These are phyloP conservation scores for Raphanus sativus DNA, from an alignment of 345 rosid species.

Conservation along the genomic window DNA sequence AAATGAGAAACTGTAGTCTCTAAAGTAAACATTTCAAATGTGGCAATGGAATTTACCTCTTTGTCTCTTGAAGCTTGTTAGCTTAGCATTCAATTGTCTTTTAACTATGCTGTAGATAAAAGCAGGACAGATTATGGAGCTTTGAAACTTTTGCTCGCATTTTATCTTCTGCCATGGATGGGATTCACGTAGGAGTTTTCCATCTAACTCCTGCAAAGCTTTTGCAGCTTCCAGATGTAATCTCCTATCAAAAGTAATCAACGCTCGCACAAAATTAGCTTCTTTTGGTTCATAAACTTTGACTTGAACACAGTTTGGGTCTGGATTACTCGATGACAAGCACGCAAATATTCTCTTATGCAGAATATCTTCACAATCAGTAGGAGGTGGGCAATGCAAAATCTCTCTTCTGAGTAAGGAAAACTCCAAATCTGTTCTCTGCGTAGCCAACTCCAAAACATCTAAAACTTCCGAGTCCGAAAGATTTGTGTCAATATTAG, in stretches of 20 bases:
- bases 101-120: conserved; percentile 57
- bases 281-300: conserved; percentile 61
- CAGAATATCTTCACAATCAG: conserved; percentile 58
- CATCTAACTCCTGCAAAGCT: conserved; percentile 82
- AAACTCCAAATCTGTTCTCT: conserved; percentile 52
- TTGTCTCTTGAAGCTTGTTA: conserved; percentile 42
- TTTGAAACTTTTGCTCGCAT: conserved; percentile 76
- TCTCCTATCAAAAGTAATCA: conserved; percentile 73
- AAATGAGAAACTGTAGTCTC: conserved; percentile 10
- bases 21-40: conserved; percentile 12
- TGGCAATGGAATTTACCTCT: conserved; percentile 46
- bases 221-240: conserved; percentile 92
- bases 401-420: conserved; percentile 52
- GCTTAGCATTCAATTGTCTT: conserved; percentile 52
- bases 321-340: conserved; percentile 59
- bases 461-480: conserved; percentile 64
- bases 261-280: conserved; percentile 51
- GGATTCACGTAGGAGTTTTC: conserved; percentile 65
- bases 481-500: conserved; percentile 60
- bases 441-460: conserved; percentile 48
- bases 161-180: conserved; percentile 78
- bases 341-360: conserved; percentile 53
- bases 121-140: conserved; percentile 66
- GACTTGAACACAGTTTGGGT: conserved; percentile 50
- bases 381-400: conserved; percentile 47